Evolutionary conservation across 768 basidiomycete species (phyloP).

Genomic region (Cystobasidium tubakii): DNA sequence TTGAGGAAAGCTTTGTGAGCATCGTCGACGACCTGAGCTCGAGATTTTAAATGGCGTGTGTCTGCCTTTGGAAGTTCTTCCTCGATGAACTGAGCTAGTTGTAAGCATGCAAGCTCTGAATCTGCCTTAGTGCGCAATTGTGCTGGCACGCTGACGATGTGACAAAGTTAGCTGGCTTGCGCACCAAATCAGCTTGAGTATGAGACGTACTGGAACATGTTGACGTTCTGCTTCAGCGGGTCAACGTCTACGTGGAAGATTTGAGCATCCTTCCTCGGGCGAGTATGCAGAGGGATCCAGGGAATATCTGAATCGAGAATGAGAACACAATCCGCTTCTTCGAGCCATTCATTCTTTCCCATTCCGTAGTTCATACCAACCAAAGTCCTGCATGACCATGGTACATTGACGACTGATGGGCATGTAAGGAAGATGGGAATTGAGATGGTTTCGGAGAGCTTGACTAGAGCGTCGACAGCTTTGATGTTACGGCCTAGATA

Average conservation of each 20-base stretch:
- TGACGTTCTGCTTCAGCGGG: slow-evolving; percentile 55
- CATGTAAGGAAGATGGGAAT: slow-evolving; percentile 59
- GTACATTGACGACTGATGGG: slow-evolving; percentile 56
- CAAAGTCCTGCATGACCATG: slow-evolving; percentile 58
- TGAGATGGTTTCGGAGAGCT: slow-evolving; percentile 56
- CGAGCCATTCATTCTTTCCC: slow-evolving; percentile 55
- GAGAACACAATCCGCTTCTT: slow-evolving; percentile 60
- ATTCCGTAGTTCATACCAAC: slow-evolving; percentile 57
- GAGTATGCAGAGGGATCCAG: slow-evolving; percentile 53
- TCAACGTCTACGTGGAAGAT: slow-evolving; percentile 63
- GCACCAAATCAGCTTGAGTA: not conserved
- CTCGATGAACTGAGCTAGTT: slow-evolving; percentile 51
- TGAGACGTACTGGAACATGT: slow-evolving; percentile 34
- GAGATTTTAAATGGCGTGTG: slow-evolving; percentile 12
- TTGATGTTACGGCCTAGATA: slow-evolving; percentile 58
- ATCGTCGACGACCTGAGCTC: slow-evolving; percentile 18
- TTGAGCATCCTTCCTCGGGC: slow-evolving; percentile 53
- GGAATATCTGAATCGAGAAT: slow-evolving; percentile 64
- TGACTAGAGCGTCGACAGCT: slow-evolving; percentile 54
- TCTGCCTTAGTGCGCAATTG: slow-evolving; percentile 61
- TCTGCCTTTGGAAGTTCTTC: not conserved
- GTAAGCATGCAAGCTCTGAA: slow-evolving; percentile 55
- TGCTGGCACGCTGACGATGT: slow-evolving; percentile 49
- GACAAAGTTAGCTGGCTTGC: slow-evolving; percentile 2
- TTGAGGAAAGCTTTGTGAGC: slow-evolving; percentile 41